Conservation (phyloP, 441 rosid species). For the Syzygium syzygioides region DNA sequence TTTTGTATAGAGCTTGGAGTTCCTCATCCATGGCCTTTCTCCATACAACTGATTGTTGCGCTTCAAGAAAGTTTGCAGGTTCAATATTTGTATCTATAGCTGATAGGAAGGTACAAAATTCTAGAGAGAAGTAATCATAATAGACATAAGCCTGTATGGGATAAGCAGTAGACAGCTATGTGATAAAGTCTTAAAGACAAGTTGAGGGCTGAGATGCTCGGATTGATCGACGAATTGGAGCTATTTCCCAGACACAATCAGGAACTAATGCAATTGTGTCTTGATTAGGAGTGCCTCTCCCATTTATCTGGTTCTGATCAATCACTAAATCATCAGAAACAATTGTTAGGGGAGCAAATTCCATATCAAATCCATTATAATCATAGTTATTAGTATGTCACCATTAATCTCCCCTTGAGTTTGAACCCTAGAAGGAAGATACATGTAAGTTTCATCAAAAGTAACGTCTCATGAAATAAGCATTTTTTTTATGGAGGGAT, state of each 20-base stretch:
- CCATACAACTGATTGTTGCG: neutral
- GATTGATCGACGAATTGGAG: neutral
- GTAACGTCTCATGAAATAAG: no score
- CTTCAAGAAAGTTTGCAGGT: neutral
- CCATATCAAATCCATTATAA: neutral
- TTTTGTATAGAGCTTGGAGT: neutral
- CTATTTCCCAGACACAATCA: neutral
- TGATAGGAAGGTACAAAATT: neutral
- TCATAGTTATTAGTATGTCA: neutral
- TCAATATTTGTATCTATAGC: neutral
- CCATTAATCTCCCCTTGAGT: neutral
- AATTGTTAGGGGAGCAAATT: neutral
- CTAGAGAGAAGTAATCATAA: neutral
- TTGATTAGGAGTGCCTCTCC: neutral
- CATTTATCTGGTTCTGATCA: neutral
- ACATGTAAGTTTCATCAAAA: no score
- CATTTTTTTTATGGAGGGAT: no score
- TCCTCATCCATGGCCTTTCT: neutral
- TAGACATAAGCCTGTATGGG: neutral
- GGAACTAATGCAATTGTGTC: neutral
- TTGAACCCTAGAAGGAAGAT: no score
- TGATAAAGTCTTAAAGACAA: neutral
- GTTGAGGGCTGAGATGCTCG: neutral
- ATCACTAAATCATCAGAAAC: neutral
- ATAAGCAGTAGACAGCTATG: neutral